Percentiles rank a stretch among this genome's conserved stretches.
Evolutionary conservation across 805 yeast genomes (phyloP).

Genomic region (Candida ipomoeae): DNA sequence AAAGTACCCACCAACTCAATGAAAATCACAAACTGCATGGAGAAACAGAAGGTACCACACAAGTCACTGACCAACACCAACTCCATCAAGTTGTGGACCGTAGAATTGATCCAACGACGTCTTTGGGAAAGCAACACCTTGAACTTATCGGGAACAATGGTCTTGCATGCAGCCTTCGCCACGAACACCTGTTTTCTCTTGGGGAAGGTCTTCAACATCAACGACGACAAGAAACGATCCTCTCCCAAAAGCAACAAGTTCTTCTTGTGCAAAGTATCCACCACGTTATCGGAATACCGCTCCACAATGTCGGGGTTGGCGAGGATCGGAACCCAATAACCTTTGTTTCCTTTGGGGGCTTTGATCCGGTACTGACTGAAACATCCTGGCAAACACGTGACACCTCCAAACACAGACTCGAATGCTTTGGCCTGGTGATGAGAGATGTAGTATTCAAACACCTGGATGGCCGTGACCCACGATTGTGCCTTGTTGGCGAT

Average conservation of each 20-base stretch:
- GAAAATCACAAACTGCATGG: slow-evolving; percentile 87
- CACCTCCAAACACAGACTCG: slow-evolving; percentile 93
- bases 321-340: slow-evolving; percentile 87
- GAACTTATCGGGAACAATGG: slow-evolving; percentile 82
- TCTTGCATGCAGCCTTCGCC: slow-evolving; percentile 88
- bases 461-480: slow-evolving; percentile 93
- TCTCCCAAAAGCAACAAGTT: slow-evolving; percentile 84
- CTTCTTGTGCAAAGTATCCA: slow-evolving; percentile 80
- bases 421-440: slow-evolving; percentile 94
- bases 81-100: slow-evolving; percentile 89
- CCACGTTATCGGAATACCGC: slow-evolving; percentile 80
- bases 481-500: slow-evolving; percentile 76
- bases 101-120: slow-evolving; percentile 95
- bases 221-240: slow-evolving; percentile 78
- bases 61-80: slow-evolving; percentile 77
- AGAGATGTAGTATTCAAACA: slow-evolving; percentile 87
- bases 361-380: slow-evolving; percentile 89
- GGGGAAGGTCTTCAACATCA: slow-evolving; percentile 87
- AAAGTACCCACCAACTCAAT: slow-evolving; percentile 84
- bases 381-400: slow-evolving; percentile 94
- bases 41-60: slow-evolving; percentile 92
- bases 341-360: slow-evolving; percentile 69
- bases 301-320: slow-evolving; percentile 94
- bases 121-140: slow-evolving; percentile 81
- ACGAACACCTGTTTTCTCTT: slow-evolving; percentile 82